A percentile compares a stretch with the other conserved stretches of the same genome.
Conservation (phyloP, 441 rosid genomes). For the Eutrema salsugineum region DNA sequence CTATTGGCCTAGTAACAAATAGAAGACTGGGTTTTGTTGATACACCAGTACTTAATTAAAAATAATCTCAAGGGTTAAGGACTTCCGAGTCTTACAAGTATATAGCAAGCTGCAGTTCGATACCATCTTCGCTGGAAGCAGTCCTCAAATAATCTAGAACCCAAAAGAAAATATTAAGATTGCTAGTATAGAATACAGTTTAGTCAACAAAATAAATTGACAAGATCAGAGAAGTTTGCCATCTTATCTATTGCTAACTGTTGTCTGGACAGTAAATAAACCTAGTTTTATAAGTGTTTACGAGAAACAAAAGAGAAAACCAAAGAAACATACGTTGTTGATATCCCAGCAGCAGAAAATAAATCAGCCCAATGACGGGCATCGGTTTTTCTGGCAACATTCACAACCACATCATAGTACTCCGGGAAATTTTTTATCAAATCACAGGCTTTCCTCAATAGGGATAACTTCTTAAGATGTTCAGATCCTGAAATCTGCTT, state of each 20-base stretch:
- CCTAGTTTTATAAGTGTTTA: not conserved
- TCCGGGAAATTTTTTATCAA: slow-evolving; percentile 85
- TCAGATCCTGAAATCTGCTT: slow-evolving; percentile 44
- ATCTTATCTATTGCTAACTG: not conserved
- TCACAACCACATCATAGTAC: slow-evolving; percentile 95
- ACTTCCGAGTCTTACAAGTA: slow-evolving; percentile 63
- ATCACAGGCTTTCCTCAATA: slow-evolving; percentile 91
- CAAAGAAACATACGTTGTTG: slow-evolving; percentile 72
- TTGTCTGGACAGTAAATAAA: not conserved
- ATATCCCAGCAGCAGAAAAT: slow-evolving; percentile 96
- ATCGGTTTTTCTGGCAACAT: slow-evolving; percentile 98
- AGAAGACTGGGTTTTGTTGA: not conserved
- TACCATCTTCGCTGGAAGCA: slow-evolving; percentile 99
- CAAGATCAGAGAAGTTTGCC: not conserved
- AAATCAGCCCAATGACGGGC: slow-evolving; percentile 99
- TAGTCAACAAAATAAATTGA: not conserved
- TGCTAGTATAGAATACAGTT: slow-evolving; percentile 4
- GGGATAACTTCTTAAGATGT: slow-evolving; percentile 44
- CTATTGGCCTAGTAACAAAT: not conserved
- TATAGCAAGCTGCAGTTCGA: slow-evolving; percentile 98
- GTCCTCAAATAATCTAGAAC: slow-evolving; percentile 87
- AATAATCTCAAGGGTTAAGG: slow-evolving; percentile 23
- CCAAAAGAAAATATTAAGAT: slow-evolving; percentile 21
- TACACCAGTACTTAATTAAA: not conserved
- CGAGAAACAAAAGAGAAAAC: not conserved